phyloP scores from a whole-genome alignment of 768 basidiomycete species.

The Hypholoma sublateritium region DNA sequence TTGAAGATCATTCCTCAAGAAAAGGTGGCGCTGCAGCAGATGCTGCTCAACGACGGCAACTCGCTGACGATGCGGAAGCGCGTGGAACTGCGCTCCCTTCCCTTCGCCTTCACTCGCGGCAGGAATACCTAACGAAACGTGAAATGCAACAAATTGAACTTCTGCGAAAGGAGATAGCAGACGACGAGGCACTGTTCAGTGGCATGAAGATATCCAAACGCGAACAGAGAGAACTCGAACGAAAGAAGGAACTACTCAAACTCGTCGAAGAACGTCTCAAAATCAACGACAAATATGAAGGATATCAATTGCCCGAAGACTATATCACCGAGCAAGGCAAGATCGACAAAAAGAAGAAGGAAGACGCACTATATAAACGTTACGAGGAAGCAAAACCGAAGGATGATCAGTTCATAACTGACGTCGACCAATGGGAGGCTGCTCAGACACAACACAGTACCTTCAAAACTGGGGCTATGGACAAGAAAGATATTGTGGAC shows the following conservation, averaged over 20 bases:
- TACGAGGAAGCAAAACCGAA: conserved; percentile 93
- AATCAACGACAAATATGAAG: conserved; percentile 95
- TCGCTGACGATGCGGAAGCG: conserved; percentile 77
- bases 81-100: conserved; percentile 58
- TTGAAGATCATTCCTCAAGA: conserved; percentile 83
- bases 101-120: conserved; percentile 84
- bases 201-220: conserved; percentile 90
- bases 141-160: conserved; percentile 96
- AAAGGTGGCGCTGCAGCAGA: conserved; percentile 79
- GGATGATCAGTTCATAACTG: conserved; percentile 93
- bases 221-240: conserved; percentile 78
- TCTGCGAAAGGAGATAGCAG: conserved; percentile 87
- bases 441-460: conserved; percentile 87
- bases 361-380: conserved; percentile 88
- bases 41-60: conserved; percentile 72
- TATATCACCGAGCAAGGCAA: conserved; percentile 98
- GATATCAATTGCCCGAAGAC: conserved; percentile 95
- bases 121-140: conserved; percentile 95
- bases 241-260: conserved; percentile 88
- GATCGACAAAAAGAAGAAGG: conserved; percentile 95
- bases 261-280: conserved; percentile 92
- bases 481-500: conserved; percentile 78
- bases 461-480: conserved; percentile 90
- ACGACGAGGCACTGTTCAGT: conserved; percentile 87
- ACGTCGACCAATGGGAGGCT: conserved; percentile 97